A percentile compares a stretch with the other conserved stretches of the same genome.
These are phyloP conservation scores for Juncus effusus DNA, from an alignment of 176 grass and related monocot species.

Conservation along the genomic window DNA sequence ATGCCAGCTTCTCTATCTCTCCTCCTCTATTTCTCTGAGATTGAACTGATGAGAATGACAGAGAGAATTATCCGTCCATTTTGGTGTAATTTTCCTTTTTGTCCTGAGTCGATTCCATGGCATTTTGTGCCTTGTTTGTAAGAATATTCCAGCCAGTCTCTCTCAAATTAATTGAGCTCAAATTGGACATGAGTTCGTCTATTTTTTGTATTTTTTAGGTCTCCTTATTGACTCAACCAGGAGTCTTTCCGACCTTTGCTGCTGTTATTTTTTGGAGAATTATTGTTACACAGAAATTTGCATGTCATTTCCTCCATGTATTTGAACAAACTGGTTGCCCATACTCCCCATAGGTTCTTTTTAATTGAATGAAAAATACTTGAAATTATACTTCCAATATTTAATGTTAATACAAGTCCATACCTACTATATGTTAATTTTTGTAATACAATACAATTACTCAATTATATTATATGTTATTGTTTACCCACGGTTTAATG, in stretches of 20 bases:
- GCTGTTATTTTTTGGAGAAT: neutral
- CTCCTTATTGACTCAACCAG: neutral
- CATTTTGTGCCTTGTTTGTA: slow-evolving; percentile 18
- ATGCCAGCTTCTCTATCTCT: neutral
- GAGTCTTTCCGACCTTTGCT: neutral
- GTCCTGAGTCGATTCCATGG: slow-evolving; percentile 7
- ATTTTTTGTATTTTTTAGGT: neutral
- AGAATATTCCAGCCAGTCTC: slow-evolving; percentile 16
- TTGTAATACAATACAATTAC: no score
- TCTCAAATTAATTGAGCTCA: neutral
- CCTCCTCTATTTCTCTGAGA: neutral
- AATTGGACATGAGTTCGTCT: neutral
- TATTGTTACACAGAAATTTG: neutral
- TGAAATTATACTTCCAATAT: no score
- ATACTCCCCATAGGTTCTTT: no score
- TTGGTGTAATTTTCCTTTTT: slow-evolving; percentile 3
- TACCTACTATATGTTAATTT: no score
- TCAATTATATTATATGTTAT: no score
- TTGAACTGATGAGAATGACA: neutral
- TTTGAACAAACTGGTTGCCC: no score
- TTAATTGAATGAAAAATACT: no score
- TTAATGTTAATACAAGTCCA: no score
- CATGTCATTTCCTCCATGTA: no score
- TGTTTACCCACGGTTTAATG: no score
- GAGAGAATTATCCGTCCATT: neutral